A percentile compares a stretch with the other conserved stretches of the same genome.
Conservation (phyloP, 2,329 filamentous ascomycete species). For the Ophiostoma tasmaniense region DNA sequence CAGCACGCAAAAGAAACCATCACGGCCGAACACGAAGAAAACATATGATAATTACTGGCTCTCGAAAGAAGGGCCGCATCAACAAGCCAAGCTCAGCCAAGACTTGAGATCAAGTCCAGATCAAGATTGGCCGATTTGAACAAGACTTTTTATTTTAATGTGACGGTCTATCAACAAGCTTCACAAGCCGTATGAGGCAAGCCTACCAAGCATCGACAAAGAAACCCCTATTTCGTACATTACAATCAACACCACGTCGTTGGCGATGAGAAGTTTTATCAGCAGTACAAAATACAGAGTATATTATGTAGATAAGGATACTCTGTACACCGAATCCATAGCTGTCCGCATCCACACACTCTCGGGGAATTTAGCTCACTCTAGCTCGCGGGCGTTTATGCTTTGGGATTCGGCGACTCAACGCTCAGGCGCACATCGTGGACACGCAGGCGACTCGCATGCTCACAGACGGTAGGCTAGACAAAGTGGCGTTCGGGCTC, state of each 20-base stretch:
- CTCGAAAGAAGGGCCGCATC: not conserved
- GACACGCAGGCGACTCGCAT: no score
- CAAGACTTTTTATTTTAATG: not conserved
- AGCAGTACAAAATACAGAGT: no score
- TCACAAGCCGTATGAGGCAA: not conserved
- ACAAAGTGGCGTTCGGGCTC: not conserved
- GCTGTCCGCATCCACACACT: not conserved
- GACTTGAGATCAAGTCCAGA: not conserved
- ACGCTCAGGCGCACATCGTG: not conserved
- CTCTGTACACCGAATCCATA: not conserved
- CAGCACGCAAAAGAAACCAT: not conserved
- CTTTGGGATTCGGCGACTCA: not conserved
- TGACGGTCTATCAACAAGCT: not conserved
- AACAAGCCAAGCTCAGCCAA: not conserved
- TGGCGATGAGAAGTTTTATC: not conserved
- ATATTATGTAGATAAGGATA: no score
- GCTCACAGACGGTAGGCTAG: not conserved
- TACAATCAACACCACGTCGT: not conserved
- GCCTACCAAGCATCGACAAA: not conserved
- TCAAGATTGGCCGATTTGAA: not conserved
- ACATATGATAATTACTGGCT: not conserved
- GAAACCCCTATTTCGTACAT: not conserved
- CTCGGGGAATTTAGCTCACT: not conserved
- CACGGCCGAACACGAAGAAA: not conserved
- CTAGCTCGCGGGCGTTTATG: not conserved